Evolutionary conservation across 2,329 filamentous ascomycete genomes (phyloP).

Genomic region (Colletotrichum filicis): DNA sequence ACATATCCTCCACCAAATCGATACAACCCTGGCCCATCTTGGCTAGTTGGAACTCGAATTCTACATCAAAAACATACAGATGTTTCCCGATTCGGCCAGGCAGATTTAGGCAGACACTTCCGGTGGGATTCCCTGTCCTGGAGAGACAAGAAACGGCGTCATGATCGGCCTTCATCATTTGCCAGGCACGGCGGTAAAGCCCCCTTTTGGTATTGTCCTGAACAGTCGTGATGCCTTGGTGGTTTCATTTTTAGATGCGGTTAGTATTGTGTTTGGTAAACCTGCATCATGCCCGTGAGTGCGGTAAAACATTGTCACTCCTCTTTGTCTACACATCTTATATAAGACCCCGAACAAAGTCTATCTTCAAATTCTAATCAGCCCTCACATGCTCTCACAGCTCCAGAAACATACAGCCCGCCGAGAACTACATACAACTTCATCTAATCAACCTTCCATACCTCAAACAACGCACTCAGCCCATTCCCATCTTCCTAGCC

Average conservation of each 20-base stretch:
- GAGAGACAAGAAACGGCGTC: neutral
- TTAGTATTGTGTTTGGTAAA: neutral
- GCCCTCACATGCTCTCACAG: neutral
- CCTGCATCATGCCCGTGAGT: neutral
- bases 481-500: neutral
- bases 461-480: neutral
- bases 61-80: neutral
- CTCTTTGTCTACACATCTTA: neutral
- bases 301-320: neutral
- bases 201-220: neutral
- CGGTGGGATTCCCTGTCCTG: neutral
- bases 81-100: neutral
- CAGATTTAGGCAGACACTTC: neutral
- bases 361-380: neutral
- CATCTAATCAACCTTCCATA: neutral
- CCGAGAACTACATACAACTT: neutral
- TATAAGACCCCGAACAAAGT: neutral
- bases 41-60: neutral
- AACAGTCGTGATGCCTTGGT: neutral
- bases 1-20: neutral
- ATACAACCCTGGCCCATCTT: neutral
- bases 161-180: neutral
- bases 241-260: neutral
- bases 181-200: neutral
- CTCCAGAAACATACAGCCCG: neutral